These are phyloP conservation scores for Sarocladium brachiariae DNA, from an alignment of 2,329 filamentous ascomycete genomes.

Conservation along the genomic window DNA sequence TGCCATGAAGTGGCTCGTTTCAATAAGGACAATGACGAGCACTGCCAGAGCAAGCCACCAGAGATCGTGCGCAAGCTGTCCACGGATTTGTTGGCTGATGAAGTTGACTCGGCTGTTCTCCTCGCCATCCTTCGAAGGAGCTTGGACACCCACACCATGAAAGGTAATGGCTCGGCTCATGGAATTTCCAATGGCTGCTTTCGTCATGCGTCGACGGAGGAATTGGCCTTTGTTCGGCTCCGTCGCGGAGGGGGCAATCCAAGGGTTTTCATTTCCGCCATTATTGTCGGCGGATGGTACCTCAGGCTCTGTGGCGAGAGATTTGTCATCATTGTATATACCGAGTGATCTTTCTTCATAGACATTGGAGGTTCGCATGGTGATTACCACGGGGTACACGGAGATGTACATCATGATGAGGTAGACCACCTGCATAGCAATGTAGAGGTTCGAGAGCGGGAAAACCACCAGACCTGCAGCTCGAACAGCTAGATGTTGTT, in stretches of 20 bases:
- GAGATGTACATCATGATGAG: slow-evolving; percentile 63
- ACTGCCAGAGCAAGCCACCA: slow-evolving; percentile 59
- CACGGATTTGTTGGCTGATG: slow-evolving; percentile 51
- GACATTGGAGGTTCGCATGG: slow-evolving; percentile 61
- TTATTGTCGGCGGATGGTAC: not conserved
- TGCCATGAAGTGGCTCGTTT: slow-evolving; percentile 45
- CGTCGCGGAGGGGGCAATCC: slow-evolving; percentile 16
- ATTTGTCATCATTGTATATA: slow-evolving; percentile 39
- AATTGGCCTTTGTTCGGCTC: slow-evolving; percentile 19
- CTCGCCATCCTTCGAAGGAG: slow-evolving; percentile 17
- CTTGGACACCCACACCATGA: slow-evolving; percentile 35
- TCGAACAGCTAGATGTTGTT: slow-evolving; percentile 41
- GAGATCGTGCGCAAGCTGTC: slow-evolving; percentile 59
- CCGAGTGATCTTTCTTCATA: slow-evolving; percentile 65
- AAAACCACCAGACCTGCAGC: slow-evolving; percentile 62
- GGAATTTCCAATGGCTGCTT: slow-evolving; percentile 24
- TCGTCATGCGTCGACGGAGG: slow-evolving; percentile 18
- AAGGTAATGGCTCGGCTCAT: slow-evolving; percentile 33
- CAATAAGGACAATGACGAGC: slow-evolving; percentile 53
- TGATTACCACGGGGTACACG: slow-evolving; percentile 55
- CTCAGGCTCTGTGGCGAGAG: slow-evolving; percentile 16
- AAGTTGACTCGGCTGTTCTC: slow-evolving; percentile 37
- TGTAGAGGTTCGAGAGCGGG: slow-evolving; percentile 47
- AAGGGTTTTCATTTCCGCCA: slow-evolving; percentile 9
- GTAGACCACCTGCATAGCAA: slow-evolving; percentile 53